Base-by-base conservation (phyloP, 2,329 filamentous ascomycete species). In the Simplicillium sp. region DNA sequence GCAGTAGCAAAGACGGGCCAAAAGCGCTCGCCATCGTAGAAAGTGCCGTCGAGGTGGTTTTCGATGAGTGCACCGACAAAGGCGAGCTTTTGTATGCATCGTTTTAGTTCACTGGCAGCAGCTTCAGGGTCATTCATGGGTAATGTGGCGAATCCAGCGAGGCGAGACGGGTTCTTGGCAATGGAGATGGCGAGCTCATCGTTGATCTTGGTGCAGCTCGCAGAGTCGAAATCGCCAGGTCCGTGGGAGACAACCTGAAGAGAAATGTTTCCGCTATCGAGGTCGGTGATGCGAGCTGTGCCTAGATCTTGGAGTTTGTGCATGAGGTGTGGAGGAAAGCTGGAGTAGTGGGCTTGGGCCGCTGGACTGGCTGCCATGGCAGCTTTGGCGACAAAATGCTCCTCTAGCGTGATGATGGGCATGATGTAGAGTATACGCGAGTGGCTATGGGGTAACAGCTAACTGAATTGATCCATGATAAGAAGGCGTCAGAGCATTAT, bases 331-430 rank as follows among this genome's bases (percentile, higher is more conserved):
- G 50, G 46, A 6, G 54, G 36, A 17, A 51, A 41, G 20, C 47
- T 44, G 18, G 55, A 44, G 8, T 49, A 47, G 17, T 51, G 49
- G 3, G 42, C 45, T 40, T 50, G 50, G 13, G 44, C 4, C 18
- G 39, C 41, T 29, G 43, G 33, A 20, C 50, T 44, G 14, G 38
- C 31, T 7, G 38, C 25, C 11, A 47, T 44, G 20, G 51, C 45
- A 2, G 45, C 39, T 4, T 46, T 31, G 34, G 56, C 52, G 40
- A 56, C 43, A 48, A 55, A 61, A 44, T 68, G 64, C 39, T 67
- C 65, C 46, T 67, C 65, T n/a, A 68, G 59, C 11, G 63, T 54
- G 34, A 67, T 64, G 7, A 64, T 46, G 2, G 58, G 55, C 18
- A 48, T 36, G 28, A 3, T 36, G 12, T 7, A 3, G 14, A 17